phyloP scores from a whole-genome alignment of 495 filamentous ascomycete species.

The Aspergillus sparsus region DNA sequence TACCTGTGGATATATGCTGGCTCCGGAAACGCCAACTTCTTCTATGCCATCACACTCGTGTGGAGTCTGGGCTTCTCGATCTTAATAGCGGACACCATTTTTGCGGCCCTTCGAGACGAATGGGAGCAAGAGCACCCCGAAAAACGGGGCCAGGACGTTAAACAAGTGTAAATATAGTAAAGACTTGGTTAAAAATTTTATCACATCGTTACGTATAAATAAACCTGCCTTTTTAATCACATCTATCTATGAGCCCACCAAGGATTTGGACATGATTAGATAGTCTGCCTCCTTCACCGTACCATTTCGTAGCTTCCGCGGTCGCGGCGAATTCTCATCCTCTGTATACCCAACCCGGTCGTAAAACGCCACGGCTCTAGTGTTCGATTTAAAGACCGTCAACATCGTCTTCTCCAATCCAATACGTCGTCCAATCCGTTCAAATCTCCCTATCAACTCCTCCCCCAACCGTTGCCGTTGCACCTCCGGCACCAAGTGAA shows the following conservation, averaged over 20 bases:
- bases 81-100: constrained; percentile 79
- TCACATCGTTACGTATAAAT: constrained; percentile 6
- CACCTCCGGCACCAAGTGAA: constrained; percentile 63
- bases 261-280: constrained; percentile 66
- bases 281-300: constrained; percentile 67
- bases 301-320: constrained; percentile 63
- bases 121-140: constrained; percentile 92
- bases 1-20: constrained; percentile 98
- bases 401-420: constrained; percentile 76
- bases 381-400: constrained; percentile 75
- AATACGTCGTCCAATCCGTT: constrained; percentile 43
- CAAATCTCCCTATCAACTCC: constrained; percentile 43
- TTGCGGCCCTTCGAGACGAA: constrained; percentile 87
- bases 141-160: constrained; percentile 79
- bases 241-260: constrained; percentile 26
- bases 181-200: constrained; percentile 16
- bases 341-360: constrained; percentile 62
- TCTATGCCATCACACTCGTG: constrained; percentile 97
- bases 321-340: constrained; percentile 66
- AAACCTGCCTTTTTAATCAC: not conserved
- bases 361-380: constrained; percentile 64
- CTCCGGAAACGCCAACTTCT: constrained; percentile 97
- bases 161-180: constrained; percentile 65
- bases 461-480: constrained; percentile 50
- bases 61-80: constrained; percentile 88